Evolutionary conservation across 495 filamentous ascomycete species (phyloP).

Genomic region (Penicillium flavigenum): DNA sequence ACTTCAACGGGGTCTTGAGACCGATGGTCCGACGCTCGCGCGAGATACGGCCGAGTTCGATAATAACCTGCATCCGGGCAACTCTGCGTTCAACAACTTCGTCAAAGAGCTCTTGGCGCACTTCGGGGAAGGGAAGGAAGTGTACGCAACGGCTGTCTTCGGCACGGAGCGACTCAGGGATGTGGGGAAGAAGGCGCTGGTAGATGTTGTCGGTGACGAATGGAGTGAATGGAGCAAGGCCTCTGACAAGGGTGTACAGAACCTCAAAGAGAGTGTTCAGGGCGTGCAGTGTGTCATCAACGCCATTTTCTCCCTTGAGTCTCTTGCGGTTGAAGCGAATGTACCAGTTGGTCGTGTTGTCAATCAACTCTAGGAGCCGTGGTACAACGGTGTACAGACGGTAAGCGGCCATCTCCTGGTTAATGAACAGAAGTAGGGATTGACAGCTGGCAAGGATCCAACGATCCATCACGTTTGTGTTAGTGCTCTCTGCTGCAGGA

Average conservation of each 20-base stretch:
- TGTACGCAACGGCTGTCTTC: conserved; percentile 83
- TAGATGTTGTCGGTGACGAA: conserved; percentile 97
- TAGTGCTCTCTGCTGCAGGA: conserved; percentile 65
- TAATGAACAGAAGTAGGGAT: conserved; percentile 86
- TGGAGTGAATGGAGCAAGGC: conserved; percentile 90
- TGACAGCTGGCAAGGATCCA: conserved; percentile 96
- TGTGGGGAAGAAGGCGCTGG: conserved; percentile 74
- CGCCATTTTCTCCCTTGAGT: conserved; percentile 88
- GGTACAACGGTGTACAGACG: conserved; percentile 95
- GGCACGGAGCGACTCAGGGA: conserved; percentile 61
- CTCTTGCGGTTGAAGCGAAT: conserved; percentile 98
- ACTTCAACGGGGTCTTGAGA: conserved; percentile 87
- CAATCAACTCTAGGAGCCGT: conserved; percentile 79
- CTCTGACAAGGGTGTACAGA: conserved; percentile 81
- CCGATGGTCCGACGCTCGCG: conserved; percentile 82
- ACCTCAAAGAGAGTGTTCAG: conserved; percentile 97
- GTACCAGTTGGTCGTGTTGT: conserved; percentile 98
- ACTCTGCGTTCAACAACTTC: conserved; percentile 82
- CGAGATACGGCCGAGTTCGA: conserved; percentile 82
- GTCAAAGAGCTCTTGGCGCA: conserved; percentile 85
- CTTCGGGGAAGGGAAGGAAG: conserved; percentile 87
- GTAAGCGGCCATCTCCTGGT: conserved; percentile 92
- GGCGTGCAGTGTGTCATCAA: conserved; percentile 85
- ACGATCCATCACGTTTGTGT: conserved; percentile 92
- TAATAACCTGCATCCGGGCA: conserved; percentile 89